A percentile compares a stretch with the other conserved stretches of the same genome.
These are phyloP conservation scores for Sicyos baderoa DNA, from an alignment of 306 rosid species.

Conservation along the genomic window DNA sequence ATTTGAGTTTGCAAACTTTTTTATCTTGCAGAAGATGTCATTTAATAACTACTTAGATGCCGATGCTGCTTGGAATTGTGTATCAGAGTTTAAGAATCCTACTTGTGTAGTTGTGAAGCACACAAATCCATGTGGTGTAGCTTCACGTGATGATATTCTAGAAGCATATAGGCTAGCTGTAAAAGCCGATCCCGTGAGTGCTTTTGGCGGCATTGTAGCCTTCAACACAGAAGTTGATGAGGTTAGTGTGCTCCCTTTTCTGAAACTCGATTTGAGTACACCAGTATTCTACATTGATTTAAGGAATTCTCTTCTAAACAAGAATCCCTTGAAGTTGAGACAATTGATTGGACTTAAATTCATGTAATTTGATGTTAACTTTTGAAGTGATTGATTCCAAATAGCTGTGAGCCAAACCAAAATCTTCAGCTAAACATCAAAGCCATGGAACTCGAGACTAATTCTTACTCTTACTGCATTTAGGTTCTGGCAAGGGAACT, in stretches of 20 bases:
- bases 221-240: constrained; percentile 81
- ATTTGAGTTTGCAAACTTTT: background rate
- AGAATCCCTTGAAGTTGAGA: background rate
- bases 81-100: constrained; percentile 63
- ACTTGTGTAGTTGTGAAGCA: constrained; percentile 88
- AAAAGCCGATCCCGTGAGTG: constrained; percentile 90
- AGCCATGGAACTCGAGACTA: background rate
- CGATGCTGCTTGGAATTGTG: constrained; percentile 98
- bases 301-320: background rate
- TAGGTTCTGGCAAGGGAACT: constrained; percentile 86
- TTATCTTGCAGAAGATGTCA: constrained; percentile 72
- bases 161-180: constrained; percentile 93
- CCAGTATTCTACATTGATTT: background rate
- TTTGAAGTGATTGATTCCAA: background rate
- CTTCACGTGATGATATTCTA: constrained; percentile 78
- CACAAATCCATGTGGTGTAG: constrained; percentile 93
- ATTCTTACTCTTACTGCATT: background rate
- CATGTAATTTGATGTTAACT: background rate
- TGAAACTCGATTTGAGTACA: background rate
- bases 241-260: constrained; percentile 32
- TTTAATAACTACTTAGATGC: constrained; percentile 87
- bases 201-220: constrained; percentile 94
- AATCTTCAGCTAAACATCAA: background rate
- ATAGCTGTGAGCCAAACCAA: background rate
- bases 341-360: background rate